Percentiles rank a stretch among this genome's conserved stretches.
Conservation (phyloP, 2,329 filamentous ascomycete species). For the Penicillium hesseltinei region DNA sequence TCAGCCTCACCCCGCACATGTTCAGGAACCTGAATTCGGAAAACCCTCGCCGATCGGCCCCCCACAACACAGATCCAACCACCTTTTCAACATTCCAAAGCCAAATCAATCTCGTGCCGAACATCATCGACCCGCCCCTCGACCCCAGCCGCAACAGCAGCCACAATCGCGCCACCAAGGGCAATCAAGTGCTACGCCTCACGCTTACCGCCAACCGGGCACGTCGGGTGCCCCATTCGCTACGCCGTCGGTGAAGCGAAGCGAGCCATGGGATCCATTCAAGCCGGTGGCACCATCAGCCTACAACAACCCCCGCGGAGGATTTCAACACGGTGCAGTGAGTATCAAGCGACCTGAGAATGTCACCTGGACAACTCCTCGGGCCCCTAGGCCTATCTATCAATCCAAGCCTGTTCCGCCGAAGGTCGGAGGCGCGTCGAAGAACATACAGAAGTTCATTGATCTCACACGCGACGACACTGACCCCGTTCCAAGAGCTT, state of each 20-base stretch:
- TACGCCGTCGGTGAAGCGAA: constrained; percentile 26
- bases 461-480: constrained; percentile 52
- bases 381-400: constrained; percentile 53
- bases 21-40: constrained; percentile 55
- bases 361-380: constrained; percentile 47
- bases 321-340: constrained; percentile 33
- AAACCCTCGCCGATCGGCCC: constrained; percentile 56
- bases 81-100: constrained; percentile 55
- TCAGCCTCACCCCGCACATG: constrained; percentile 32
- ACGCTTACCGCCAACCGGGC: constrained; percentile 18
- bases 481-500: constrained; percentile 48
- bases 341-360: constrained; percentile 52
- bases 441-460: constrained; percentile 48
- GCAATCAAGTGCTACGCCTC: constrained; percentile 15
- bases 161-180: constrained; percentile 4
- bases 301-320: constrained; percentile 33
- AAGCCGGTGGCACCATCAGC: constrained; percentile 39
- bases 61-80: constrained; percentile 43
- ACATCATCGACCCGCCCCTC: constrained; percentile 46
- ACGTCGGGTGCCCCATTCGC: constrained; percentile 18
- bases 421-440: constrained; percentile 41
- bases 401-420: constrained; percentile 48
- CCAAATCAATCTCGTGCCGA: constrained; percentile 50
- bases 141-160: constrained; percentile 19
- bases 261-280: constrained; percentile 41